Percentiles rank a stretch among this genome's conserved stretches.
Conservation (phyloP, 1,284 basidiomycete species). For the Neolentinus lepideus region DNA sequence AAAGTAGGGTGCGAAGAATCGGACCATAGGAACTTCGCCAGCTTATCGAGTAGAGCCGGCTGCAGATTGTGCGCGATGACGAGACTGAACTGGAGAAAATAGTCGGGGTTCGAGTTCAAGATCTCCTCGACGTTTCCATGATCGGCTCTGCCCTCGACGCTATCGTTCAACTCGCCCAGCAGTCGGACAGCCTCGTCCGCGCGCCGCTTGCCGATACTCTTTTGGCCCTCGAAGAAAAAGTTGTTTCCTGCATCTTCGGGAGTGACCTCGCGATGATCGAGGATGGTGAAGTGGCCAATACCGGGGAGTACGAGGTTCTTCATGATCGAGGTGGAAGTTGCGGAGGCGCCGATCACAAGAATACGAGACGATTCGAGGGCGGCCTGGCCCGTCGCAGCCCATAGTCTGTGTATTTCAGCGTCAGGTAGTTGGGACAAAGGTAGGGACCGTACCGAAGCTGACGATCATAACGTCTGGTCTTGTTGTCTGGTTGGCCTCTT, state of each 20-base stretch:
- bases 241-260: conserved; percentile 88
- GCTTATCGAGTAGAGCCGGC: conserved; percentile 42
- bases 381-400: conserved; percentile 92
- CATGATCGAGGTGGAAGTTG: conserved; percentile 79
- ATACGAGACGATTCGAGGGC: conserved; percentile 84
- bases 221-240: conserved; percentile 83
- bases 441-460: conserved; percentile 66
- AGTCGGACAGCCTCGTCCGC: conserved; percentile 77
- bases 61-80: conserved; percentile 82
- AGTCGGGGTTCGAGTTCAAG: conserved; percentile 42
- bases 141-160: conserved; percentile 71
- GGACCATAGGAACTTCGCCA: conserved; percentile 67
- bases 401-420: conserved; percentile 51
- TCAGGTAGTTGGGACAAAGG: not conserved
- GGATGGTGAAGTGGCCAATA: conserved; percentile 85
- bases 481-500: conserved; percentile 64
- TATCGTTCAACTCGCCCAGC: conserved; percentile 83
- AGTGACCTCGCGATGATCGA: conserved; percentile 59
- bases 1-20: conserved; percentile 54
- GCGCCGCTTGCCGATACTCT: conserved; percentile 74
- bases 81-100: conserved; percentile 60
- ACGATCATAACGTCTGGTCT: conserved; percentile 86
- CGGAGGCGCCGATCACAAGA: conserved; percentile 74
- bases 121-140: conserved; percentile 49
- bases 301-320: conserved; percentile 97